These are phyloP conservation scores for Lasiodiplodia sp. DNA, from an alignment of 2,329 filamentous ascomycete genomes.

Conservation along the genomic window DNA sequence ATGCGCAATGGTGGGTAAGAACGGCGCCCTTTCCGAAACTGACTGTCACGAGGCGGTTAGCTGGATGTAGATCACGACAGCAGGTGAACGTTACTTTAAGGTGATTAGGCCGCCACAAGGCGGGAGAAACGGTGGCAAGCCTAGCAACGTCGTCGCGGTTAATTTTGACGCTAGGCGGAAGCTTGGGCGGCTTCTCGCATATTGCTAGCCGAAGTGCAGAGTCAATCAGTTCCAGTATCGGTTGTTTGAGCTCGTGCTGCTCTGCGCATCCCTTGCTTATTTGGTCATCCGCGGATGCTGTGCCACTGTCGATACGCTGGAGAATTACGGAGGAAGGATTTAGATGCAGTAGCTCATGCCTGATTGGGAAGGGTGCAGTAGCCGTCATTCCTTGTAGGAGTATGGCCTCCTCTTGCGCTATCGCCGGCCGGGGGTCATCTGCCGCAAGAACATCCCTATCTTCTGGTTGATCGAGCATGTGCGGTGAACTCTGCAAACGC, in stretches of 20 bases:
- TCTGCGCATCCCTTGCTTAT: conserved; percentile 9
- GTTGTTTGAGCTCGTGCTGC: conserved; percentile 23
- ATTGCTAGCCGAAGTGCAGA: conserved; percentile 47
- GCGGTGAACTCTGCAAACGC: not conserved
- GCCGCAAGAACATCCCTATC: not conserved
- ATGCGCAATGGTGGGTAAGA: conserved; percentile 33
- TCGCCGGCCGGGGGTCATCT: not conserved
- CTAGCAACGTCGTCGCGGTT: conserved; percentile 43
- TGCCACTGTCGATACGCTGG: conserved; percentile 23
- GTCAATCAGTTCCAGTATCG: conserved; percentile 41
- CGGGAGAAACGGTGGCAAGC: conserved; percentile 49
- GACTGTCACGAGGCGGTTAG: not conserved
- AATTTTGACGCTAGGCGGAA: conserved; percentile 38
- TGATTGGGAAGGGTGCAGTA: conserved; percentile 3
- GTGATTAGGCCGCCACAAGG: conserved; percentile 50
- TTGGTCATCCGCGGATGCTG: conserved; percentile 11
- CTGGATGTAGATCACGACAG: not conserved
- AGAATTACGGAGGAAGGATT: not conserved
- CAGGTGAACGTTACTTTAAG: conserved; percentile 36
- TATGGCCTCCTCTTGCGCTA: conserved; percentile 1
- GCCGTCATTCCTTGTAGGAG: conserved; percentile 11
- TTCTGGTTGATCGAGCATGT: not conserved
- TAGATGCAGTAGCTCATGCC: not conserved
- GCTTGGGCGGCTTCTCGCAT: conserved; percentile 36
- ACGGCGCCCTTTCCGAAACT: conserved; percentile 31